Conservation (phyloP, 2,329 filamentous ascomycete genomes). For the Penicillium concentricum region DNA sequence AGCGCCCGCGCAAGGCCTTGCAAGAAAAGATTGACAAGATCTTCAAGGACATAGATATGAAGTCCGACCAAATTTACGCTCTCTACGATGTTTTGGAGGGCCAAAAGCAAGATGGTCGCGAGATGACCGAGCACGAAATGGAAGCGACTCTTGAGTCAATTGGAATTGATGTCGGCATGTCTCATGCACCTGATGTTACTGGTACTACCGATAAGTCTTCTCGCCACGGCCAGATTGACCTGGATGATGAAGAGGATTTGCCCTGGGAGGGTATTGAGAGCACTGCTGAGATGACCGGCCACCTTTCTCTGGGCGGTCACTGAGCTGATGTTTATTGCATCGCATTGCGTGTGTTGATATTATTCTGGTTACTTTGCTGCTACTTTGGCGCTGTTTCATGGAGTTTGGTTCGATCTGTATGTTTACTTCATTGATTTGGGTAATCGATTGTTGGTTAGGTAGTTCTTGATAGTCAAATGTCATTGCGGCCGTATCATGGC, state of each 20-base stretch:
- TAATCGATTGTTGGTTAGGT: conserved; percentile 6
- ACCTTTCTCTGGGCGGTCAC: conserved; percentile 21
- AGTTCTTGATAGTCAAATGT: conserved; percentile 7
- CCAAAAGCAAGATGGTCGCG: conserved; percentile 65
- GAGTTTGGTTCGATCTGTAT: conserved; percentile 6
- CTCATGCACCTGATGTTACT: conserved; percentile 25
- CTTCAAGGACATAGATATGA: conserved; percentile 65
- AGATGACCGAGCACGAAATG: conserved; percentile 62
- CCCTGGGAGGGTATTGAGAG: conserved; percentile 47
- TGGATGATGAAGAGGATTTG: conserved; percentile 40
- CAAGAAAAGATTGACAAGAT: conserved; percentile 61
- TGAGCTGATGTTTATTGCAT: conserved; percentile 10
- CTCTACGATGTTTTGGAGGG: conserved; percentile 82
- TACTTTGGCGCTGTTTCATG: conserved; percentile 7
- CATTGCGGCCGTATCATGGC: not conserved
- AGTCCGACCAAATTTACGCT: conserved; percentile 76
- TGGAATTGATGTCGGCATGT: conserved; percentile 33
- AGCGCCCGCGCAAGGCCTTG: conserved; percentile 62
- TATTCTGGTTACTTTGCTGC: not conserved
- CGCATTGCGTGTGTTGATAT: conserved; percentile 3
- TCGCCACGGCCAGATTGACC: conserved; percentile 21
- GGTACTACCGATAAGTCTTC: conserved; percentile 31
- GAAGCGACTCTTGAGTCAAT: conserved; percentile 60
- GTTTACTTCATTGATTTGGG: conserved; percentile 6
- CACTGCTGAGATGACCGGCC: conserved; percentile 40